phyloP scores from a whole-genome alignment of 352 stramenopile species.

The Phytophthora constricta region DNA sequence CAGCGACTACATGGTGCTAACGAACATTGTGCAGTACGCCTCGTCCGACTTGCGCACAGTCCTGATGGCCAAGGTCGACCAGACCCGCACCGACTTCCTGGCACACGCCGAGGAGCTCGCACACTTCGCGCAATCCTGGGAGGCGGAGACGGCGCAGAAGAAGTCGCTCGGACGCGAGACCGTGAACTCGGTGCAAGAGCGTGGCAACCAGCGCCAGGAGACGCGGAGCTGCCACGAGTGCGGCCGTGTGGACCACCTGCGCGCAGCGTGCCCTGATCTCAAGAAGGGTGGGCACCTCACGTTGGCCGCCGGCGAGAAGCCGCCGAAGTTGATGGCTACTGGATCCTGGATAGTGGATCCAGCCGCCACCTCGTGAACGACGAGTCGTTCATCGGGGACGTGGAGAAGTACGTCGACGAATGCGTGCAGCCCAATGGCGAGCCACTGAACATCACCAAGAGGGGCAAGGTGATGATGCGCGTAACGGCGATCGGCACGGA shows the following conservation, averaged over 20 bases:
- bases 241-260: not conserved
- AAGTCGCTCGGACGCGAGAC: not conserved
- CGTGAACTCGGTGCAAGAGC: not conserved
- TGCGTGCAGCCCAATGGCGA: not conserved
- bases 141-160: not conserved
- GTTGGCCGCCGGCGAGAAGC: not conserved
- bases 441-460: not conserved
- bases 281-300: not conserved
- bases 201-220: too few species aligned
- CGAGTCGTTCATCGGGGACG: not conserved
- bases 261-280: not conserved
- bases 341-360: not conserved
- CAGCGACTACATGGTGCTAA: constrained; percentile 6
- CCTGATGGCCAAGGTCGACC: constrained; percentile 10
- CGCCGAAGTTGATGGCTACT: not conserved
- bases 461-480: not conserved
- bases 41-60: constrained; percentile 2
- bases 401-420: not conserved
- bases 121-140: not conserved
- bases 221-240: not conserved
- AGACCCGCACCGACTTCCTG: not conserved
- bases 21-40: constrained; percentile 13
- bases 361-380: not conserved
- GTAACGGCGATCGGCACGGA: not conserved
- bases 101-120: not conserved